Evolutionary conservation across 1,139 yeast species (phyloP).

Genomic region (Lodderomyces theae): DNA sequence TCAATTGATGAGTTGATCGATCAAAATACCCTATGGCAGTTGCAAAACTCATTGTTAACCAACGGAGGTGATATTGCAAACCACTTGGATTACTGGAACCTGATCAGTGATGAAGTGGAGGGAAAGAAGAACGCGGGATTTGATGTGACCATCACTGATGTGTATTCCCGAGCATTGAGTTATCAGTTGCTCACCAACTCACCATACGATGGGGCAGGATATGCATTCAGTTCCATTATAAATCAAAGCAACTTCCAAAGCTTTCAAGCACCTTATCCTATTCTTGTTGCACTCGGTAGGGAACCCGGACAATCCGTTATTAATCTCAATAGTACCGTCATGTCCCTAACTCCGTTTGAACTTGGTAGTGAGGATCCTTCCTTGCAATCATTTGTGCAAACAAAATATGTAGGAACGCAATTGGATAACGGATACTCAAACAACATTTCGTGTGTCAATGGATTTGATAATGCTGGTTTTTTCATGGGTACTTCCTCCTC

Average conservation of each 20-base stretch:
- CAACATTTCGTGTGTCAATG: slow-evolving; percentile 50
- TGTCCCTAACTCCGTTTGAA: slow-evolving; percentile 42
- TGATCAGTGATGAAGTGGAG: slow-evolving; percentile 28
- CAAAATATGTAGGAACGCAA: slow-evolving; percentile 60
- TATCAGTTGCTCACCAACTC: slow-evolving; percentile 33
- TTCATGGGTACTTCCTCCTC: slow-evolving; percentile 80
- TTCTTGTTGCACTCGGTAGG: slow-evolving; percentile 39
- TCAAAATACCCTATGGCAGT: slow-evolving; percentile 20
- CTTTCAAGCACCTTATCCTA: slow-evolving; percentile 40
- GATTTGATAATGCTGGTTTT: slow-evolving; percentile 80
- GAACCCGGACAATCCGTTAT: slow-evolving; percentile 33
- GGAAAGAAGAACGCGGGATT: slow-evolving; percentile 34
- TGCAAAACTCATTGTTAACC: slow-evolving; percentile 18
- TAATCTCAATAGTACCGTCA: slow-evolving; percentile 38
- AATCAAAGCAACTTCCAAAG: slow-evolving; percentile 27
- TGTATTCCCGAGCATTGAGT: slow-evolving; percentile 41
- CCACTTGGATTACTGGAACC: slow-evolving; percentile 34
- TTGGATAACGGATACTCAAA: slow-evolving; percentile 54
- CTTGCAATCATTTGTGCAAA: slow-evolving; percentile 28
- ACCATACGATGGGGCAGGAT: slow-evolving; percentile 30
- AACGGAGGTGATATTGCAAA: slow-evolving; percentile 26
- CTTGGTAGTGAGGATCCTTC: slow-evolving; percentile 47
- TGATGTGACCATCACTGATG: slow-evolving; percentile 30
- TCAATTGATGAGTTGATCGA: slow-evolving; percentile 34
- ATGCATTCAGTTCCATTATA: slow-evolving; percentile 30